Percentiles rank a stretch among this genome's conserved stretches.
phyloP scores from a whole-genome alignment of 148 eudicot genomes.

The Polygonum maritimum region DNA sequence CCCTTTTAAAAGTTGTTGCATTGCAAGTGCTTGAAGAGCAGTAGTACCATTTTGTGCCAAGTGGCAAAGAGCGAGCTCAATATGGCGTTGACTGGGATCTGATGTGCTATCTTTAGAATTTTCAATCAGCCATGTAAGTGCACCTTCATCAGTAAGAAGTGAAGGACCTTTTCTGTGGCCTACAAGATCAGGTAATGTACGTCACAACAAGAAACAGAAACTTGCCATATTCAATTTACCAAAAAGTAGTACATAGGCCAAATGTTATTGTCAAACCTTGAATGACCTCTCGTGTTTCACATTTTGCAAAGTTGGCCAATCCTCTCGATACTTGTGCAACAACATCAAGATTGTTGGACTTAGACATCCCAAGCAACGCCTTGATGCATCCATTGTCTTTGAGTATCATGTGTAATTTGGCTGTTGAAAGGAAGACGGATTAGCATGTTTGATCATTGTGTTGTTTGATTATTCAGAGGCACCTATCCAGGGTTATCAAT shows the following conservation, averaged over 20 bases:
- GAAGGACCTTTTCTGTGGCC: constrained; percentile 74
- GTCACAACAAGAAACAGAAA: background rate
- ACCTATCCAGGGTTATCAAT: background rate
- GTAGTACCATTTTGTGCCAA: constrained; percentile 83
- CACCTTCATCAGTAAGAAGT: constrained; percentile 62
- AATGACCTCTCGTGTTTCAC: constrained; percentile 73
- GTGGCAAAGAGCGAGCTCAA: constrained; percentile 95
- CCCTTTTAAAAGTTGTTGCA: too few species aligned
- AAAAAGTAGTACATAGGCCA: background rate
- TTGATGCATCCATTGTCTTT: constrained; percentile 77
- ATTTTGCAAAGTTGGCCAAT: constrained; percentile 86
- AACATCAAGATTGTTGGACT: constrained; percentile 56
- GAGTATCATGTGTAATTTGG: constrained; percentile 48
- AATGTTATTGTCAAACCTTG: constrained; percentile 43
- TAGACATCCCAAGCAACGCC: constrained; percentile 68
- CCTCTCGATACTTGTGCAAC: constrained; percentile 90
- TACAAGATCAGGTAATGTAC: constrained; percentile 12
- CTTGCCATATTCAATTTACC: background rate
- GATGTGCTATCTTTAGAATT: constrained; percentile 45
- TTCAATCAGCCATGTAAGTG: constrained; percentile 68
- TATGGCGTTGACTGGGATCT: constrained; percentile 71
- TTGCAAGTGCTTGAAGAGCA: background rate
- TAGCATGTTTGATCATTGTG: background rate
- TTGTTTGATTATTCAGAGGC: background rate
- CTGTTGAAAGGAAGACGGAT: constrained; percentile 21